Conservation (phyloP, 495 filamentous ascomycete species). For the Aspergillus wentii region DNA sequence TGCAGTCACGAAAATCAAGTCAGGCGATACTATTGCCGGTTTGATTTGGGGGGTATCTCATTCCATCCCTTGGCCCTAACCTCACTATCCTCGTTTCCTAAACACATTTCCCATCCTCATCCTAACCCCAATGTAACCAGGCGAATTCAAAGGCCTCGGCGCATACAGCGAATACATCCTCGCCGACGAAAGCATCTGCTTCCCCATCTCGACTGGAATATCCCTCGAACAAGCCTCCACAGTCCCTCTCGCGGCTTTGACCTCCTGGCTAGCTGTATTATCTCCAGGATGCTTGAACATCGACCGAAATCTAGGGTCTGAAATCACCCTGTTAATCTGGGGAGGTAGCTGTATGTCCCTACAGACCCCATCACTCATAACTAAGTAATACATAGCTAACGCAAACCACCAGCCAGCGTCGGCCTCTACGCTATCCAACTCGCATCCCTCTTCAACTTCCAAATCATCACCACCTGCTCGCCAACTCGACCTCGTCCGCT, state of each 20-base stretch:
- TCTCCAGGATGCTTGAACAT: constrained; percentile 18
- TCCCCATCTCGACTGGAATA: constrained; percentile 15
- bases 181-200: constrained; percentile 23
- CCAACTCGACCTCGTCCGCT: constrained; percentile 45
- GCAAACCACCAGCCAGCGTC: no score
- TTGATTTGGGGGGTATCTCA: constrained; percentile 17
- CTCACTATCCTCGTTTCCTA: no score
- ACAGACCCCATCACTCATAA: no score
- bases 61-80: background rate
- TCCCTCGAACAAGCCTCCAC: constrained; percentile 17
- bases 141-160: constrained; percentile 16
- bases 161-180: constrained; percentile 18
- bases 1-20: constrained; percentile 32
- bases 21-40: constrained; percentile 31
- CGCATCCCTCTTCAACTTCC: constrained; percentile 14
- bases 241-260: constrained; percentile 20
- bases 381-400: no score
- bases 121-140: no score
- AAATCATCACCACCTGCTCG: constrained; percentile 47
- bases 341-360: constrained; percentile 26
- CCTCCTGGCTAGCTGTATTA: constrained; percentile 26
- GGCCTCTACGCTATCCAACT: constrained; percentile 30
- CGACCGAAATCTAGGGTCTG: constrained; percentile 5
- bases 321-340: constrained; percentile 22
- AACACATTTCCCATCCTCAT: no score